Percentiles rank a stretch among this genome's conserved stretches.
Conservation (phyloP, 2,329 filamentous ascomycete species). For the Penicillium nordicum region DNA sequence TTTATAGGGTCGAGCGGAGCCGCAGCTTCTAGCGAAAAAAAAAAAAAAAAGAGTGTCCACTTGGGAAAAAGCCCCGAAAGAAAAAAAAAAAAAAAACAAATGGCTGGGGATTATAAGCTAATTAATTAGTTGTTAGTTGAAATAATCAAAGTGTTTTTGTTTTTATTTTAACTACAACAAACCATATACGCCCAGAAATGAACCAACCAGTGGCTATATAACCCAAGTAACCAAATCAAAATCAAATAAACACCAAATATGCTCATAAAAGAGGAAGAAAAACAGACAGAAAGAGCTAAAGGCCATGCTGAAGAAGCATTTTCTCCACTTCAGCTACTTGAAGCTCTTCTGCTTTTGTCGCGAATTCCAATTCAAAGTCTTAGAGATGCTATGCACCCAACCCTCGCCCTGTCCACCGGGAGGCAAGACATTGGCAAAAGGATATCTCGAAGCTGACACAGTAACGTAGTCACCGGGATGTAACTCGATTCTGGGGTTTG, state of each 20-base stretch:
- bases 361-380: slow-evolving; percentile 52
- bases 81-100: not conserved
- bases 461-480: slow-evolving; percentile 52
- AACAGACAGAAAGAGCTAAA: not conserved
- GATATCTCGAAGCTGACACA: slow-evolving; percentile 51
- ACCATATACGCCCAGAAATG: slow-evolving; percentile 2
- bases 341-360: slow-evolving; percentile 46
- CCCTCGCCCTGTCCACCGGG: slow-evolving; percentile 45
- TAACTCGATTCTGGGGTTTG: slow-evolving; percentile 42
- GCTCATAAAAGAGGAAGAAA: not conserved
- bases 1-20: slow-evolving; percentile 34
- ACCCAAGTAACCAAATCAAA: not conserved
- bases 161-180: not conserved
- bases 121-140: not conserved
- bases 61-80: not conserved
- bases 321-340: slow-evolving; percentile 12
- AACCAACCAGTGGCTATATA: slow-evolving; percentile 12
- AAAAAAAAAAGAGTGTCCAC: slow-evolving; percentile 11
- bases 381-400: slow-evolving; percentile 51
- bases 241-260: not conserved
- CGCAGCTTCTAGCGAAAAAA: slow-evolving; percentile 32
- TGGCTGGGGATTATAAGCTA: not conserved
- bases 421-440: slow-evolving; percentile 50
- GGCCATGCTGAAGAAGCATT: not conserved
- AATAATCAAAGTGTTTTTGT: not conserved